Base-by-base conservation (phyloP, 495 filamentous ascomycete genomes). In the Penicillium chermesinum region DNA sequence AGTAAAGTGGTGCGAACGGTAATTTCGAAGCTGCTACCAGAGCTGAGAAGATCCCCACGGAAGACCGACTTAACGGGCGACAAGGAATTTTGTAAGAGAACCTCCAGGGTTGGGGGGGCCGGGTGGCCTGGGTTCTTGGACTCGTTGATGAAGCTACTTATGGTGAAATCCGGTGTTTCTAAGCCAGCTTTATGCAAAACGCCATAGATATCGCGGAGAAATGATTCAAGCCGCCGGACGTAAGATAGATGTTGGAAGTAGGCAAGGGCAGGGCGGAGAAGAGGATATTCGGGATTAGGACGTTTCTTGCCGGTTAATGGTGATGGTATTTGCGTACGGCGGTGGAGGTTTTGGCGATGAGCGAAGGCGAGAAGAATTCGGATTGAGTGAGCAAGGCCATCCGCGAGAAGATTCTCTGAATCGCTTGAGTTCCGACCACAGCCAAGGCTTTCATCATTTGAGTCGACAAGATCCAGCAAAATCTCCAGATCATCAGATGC, bases 351-450 rank as follows among this genome's bases (percentile, higher is more conserved):
- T 50, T 84, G 77, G 16, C 81, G 75, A 59, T 94, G 87, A 8
- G 83, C 77, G 51, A 86, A 81, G 21, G 76, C 76, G n/a, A 91
- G 78, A 3, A 91, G 74, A 33, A 91, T 74, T 14, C 83, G 79
- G 12, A 89, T 74, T 0, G 78, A 74, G 48, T 82, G 64, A 4
- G 72, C 74, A 17, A 85, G 67, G 1, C 70, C 75, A 52, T 84
- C 67, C 2, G 85, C 81, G 32, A 83, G 61, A 3, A 50, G 46
- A 19, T 62, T 64, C 10, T 73, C 55, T 6, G 59, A 22, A 37
- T 50, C 46, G 3, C 56, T 47, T 8, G 40, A 12, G 12, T 35
- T 18, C 36, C 48, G 37, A 13, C 55, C 47, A 4, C 34, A 48
- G 6, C 41, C 36, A 14, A 34, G 27, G 48, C 8, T 27, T n/a